Evolutionary conservation across 1,284 basidiomycete species (phyloP), one percentile per base, ranked within the genome.

Genomic region (Puccinia coronata): DNA sequence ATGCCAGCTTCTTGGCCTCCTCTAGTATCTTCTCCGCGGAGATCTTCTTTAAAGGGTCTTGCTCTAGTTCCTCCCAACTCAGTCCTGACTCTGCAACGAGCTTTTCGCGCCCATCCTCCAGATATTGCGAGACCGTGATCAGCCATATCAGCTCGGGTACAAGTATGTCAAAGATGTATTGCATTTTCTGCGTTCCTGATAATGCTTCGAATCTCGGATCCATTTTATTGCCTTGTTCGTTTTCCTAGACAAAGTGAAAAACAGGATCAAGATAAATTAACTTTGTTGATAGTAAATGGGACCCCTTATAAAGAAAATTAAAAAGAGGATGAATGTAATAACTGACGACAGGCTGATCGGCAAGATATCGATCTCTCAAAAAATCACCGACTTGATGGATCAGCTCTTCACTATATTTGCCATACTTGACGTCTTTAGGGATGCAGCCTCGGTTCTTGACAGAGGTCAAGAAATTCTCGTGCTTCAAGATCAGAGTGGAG

Each of bases 81-180:
- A 49, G 47, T 4, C 39, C 43, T 43, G 67, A 70, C 25, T 70
- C 47, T 3, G n/a, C 39, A 5, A 59, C 18, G 34, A 55, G 59
- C 51, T 59, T 65, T 25, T 79, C 65, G 28, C 49, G 25, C 34
- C 49, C 47, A 43, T 67, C 61, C 3, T 53, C 34, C 53, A 55
- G 23, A 59, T 79, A 69, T 70, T 70, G 65, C 28, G 16, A 2
- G 11, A 79, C 47, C 9, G 76, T 79, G 5, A 79, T 69, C 53
- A 79, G 39, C 76, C 76, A 79, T 25, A 79, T 49, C 25, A 79
- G 16, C 16, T 79, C 61, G 1, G 76, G 76, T 79, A 79, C 76
- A 28, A 79, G 41, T 43, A 79, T 70, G 18, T 79, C 65, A 57
- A 79, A 79, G 34, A 79, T 69, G 31, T 79, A 79, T 79, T 79